Evolutionary conservation across 148 eudicot species (phyloP).

Genomic region (Fagopyrum homotropicum): DNA sequence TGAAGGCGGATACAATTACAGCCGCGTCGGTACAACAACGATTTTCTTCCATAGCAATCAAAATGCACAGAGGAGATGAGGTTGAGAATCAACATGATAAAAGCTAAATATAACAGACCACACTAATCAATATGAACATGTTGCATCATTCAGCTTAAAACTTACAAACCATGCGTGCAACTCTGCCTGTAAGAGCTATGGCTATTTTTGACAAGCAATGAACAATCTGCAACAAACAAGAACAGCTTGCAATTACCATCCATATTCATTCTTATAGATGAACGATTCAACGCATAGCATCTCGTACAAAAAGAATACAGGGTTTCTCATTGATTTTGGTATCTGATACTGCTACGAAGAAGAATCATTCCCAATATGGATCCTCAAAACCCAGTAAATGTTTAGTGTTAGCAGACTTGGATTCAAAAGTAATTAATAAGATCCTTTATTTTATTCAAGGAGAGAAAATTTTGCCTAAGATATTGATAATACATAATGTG

Average conservation of each 20-base stretch:
- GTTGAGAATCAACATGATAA: too few species aligned
- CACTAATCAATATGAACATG: too few species aligned
- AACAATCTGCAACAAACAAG: background rate
- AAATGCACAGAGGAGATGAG: too few species aligned
- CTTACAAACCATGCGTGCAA: too few species aligned
- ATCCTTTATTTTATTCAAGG: background rate
- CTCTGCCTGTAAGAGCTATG: too few species aligned
- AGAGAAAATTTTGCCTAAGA: background rate
- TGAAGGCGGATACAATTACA: too few species aligned
- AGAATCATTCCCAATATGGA: background rate
- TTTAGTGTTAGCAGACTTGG: background rate
- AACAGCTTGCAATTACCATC: background rate
- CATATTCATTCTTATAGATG: background rate
- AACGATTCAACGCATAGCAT: background rate
- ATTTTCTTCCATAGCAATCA: too few species aligned
- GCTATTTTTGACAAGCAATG: background rate
- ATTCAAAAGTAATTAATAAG: background rate
- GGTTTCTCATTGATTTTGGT: background rate
- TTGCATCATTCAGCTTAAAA: too few species aligned
- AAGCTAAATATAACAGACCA: too few species aligned
- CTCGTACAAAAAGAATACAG: background rate
- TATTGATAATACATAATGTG: background rate
- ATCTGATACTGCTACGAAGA: background rate
- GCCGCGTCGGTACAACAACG: too few species aligned
- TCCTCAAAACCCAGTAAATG: background rate